Conservation (phyloP, 352 stramenopile species). For the Pythium rhizo-oryzae region DNA sequence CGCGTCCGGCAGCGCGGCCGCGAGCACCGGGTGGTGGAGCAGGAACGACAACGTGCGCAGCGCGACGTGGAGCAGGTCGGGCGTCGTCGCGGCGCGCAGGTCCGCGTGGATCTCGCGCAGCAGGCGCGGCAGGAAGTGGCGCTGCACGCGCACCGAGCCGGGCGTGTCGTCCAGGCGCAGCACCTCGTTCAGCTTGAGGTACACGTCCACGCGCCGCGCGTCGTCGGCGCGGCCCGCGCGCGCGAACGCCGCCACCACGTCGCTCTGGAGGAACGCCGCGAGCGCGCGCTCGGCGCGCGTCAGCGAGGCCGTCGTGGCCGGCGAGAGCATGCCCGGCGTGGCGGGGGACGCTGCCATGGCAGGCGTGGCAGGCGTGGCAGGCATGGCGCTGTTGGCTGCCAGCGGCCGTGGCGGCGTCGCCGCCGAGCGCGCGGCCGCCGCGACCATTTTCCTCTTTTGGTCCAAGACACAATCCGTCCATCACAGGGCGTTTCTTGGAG, state of each 20-base stretch:
- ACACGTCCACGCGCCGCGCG: constrained; percentile 52
- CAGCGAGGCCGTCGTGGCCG: constrained; percentile 2
- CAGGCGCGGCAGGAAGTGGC: constrained; percentile 36
- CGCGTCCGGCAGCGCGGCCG: constrained; percentile 38
- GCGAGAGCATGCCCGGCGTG: neutral
- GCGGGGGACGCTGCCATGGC: neutral
- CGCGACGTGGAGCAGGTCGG: constrained; percentile 43
- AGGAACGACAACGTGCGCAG: constrained; percentile 72
- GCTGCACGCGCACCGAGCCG: constrained; percentile 44
- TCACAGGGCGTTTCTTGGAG: too few relatives aligned
- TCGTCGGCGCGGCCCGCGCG: constrained; percentile 29
- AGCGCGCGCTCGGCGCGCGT: constrained; percentile 31
- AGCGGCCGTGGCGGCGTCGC: too few relatives aligned
- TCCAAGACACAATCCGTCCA: too few relatives aligned
- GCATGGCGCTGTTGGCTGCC: too few relatives aligned
- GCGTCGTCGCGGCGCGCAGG: constrained; percentile 43
- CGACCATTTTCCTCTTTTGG: too few relatives aligned
- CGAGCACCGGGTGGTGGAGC: constrained; percentile 56
- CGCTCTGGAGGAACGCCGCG: constrained; percentile 28
- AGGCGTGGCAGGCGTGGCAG: too few relatives aligned
- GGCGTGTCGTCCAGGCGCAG: constrained; percentile 59
- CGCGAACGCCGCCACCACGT: constrained; percentile 41
- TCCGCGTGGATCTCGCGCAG: constrained; percentile 51
- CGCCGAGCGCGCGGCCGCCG: too few relatives aligned
- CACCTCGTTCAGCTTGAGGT: constrained; percentile 60